A percentile compares a stretch with the other conserved stretches of the same genome.
phyloP scores from a whole-genome alignment of 2,329 filamentous ascomycete genomes.

The Leptographium wingfieldii region DNA sequence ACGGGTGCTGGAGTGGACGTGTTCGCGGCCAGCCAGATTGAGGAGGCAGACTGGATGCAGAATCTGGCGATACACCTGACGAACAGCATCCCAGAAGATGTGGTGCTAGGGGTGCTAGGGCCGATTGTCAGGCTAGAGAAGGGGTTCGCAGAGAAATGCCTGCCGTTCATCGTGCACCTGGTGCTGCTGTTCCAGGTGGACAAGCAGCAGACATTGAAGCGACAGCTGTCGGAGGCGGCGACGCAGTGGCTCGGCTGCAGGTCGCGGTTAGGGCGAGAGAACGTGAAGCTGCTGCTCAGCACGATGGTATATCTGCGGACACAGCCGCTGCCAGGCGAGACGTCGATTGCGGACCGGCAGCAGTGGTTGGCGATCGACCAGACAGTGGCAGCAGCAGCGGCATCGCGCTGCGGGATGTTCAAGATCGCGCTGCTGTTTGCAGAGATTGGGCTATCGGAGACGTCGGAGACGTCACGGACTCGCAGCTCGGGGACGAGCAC shows the following conservation, averaged over 20 bases:
- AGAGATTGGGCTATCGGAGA: slow-evolving; percentile 55
- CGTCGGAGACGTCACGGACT: slow-evolving; percentile 6
- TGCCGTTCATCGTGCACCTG: slow-evolving; percentile 78
- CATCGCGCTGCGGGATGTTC: slow-evolving; percentile 68
- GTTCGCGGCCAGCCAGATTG: slow-evolving; percentile 27
- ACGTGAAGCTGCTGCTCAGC: slow-evolving; percentile 62
- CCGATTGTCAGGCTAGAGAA: slow-evolving; percentile 53
- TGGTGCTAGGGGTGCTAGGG: slow-evolving; percentile 56
- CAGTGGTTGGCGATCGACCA: slow-evolving; percentile 82
- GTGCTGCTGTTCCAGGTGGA: slow-evolving; percentile 59
- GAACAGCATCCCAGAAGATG: slow-evolving; percentile 45
- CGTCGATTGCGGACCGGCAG: slow-evolving; percentile 64
- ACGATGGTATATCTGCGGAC: slow-evolving; percentile 79
- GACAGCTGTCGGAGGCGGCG: slow-evolving; percentile 52
- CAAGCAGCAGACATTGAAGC: slow-evolving; percentile 44
- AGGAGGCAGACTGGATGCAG: slow-evolving; percentile 45
- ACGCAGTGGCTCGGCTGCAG: slow-evolving; percentile 47
- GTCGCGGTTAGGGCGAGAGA: slow-evolving; percentile 37
- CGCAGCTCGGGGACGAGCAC: neutral
- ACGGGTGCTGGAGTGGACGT: slow-evolving; percentile 13
- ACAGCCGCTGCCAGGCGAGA: slow-evolving; percentile 61
- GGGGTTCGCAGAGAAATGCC: slow-evolving; percentile 58
- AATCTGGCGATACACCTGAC: slow-evolving; percentile 50
- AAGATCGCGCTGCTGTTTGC: slow-evolving; percentile 76
- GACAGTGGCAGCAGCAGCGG: slow-evolving; percentile 54